phyloP scores from a whole-genome alignment of 306 rosid species.

The Oemleria cerasiformis region DNA sequence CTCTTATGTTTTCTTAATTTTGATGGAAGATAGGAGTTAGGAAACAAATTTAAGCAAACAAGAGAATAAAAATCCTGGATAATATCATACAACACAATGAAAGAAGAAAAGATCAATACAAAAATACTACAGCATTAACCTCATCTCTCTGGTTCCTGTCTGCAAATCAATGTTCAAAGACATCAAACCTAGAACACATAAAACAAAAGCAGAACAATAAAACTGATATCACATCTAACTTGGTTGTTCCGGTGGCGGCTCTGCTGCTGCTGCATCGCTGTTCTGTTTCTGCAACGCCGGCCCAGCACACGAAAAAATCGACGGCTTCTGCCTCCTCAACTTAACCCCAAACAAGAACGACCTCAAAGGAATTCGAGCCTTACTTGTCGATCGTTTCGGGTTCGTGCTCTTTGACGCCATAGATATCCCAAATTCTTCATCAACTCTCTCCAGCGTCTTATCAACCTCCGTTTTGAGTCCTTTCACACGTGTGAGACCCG shows the following conservation, averaged over 20 bases:
- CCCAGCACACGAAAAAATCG: slow-evolving; percentile 48
- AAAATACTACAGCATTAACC: neutral
- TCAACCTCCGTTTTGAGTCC: slow-evolving; percentile 52
- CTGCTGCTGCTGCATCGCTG: slow-evolving; percentile 31
- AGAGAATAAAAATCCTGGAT: neutral
- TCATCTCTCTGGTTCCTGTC: slow-evolving; percentile 3
- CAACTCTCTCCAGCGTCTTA: slow-evolving; percentile 48
- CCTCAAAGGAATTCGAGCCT: slow-evolving; percentile 58
- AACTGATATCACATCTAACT: slow-evolving; percentile 5
- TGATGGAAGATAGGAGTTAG: neutral
- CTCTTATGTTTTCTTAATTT: neutral
- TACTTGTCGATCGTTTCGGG: slow-evolving; percentile 33
- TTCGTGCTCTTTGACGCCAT: slow-evolving; percentile 16
- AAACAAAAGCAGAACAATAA: neutral
- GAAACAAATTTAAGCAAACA: neutral
- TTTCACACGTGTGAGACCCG: slow-evolving; percentile 52
- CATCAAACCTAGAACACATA: neutral
- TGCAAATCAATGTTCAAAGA: neutral
- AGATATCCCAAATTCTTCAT: slow-evolving; percentile 44
- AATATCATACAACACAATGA: neutral
- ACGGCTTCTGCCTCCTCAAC: slow-evolving; percentile 62
- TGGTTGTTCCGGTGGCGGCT: slow-evolving; percentile 16
- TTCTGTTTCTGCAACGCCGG: slow-evolving; percentile 50
- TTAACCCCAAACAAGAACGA: slow-evolving; percentile 86
- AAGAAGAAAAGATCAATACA: neutral